A percentile compares a stretch with the other conserved stretches of the same genome.
phyloP scores from a whole-genome alignment of 106 monocot species.

The Narthecium ossifragum region DNA sequence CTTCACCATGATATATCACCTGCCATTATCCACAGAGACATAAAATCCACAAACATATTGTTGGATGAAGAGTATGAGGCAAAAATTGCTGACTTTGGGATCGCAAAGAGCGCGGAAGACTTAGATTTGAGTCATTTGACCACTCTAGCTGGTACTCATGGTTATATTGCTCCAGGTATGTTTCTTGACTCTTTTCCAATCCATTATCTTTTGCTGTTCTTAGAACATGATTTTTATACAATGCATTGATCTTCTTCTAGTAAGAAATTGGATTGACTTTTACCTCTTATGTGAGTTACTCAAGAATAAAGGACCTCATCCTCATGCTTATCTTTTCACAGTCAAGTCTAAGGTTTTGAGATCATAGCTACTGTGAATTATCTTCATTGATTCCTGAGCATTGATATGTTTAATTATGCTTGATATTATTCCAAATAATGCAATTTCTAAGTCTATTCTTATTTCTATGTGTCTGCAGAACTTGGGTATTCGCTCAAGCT shows the following conservation, averaged over 20 bases:
- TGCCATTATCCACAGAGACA: constrained; percentile 72
- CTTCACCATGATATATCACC: constrained; percentile 83
- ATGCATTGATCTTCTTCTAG: not conserved
- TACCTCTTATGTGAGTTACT: too few relatives aligned
- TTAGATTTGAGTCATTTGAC: constrained; percentile 20
- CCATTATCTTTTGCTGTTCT: too few relatives aligned
- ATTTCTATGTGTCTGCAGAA: constrained; percentile 34
- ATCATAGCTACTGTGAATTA: not conserved
- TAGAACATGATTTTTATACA: too few relatives aligned
- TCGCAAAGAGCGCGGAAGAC: constrained; percentile 46
- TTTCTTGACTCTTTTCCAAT: not conserved
- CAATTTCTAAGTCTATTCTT: not conserved
- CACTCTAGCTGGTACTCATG: constrained; percentile 77
- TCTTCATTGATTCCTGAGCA: not conserved
- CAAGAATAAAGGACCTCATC: too few relatives aligned
- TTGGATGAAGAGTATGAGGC: constrained; percentile 72
- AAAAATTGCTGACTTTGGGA: constrained; percentile 83
- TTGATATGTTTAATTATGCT: not conserved
- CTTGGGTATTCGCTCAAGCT: constrained; percentile 67
- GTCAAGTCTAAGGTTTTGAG: not conserved
- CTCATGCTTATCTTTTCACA: not conserved
- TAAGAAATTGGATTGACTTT: too few relatives aligned
- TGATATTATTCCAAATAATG: not conserved
- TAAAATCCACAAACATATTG: constrained; percentile 75
- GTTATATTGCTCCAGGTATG: constrained; percentile 88